Conservation (phyloP, 1,284 basidiomycete genomes). For the Ceratobasidium sp. region DNA sequence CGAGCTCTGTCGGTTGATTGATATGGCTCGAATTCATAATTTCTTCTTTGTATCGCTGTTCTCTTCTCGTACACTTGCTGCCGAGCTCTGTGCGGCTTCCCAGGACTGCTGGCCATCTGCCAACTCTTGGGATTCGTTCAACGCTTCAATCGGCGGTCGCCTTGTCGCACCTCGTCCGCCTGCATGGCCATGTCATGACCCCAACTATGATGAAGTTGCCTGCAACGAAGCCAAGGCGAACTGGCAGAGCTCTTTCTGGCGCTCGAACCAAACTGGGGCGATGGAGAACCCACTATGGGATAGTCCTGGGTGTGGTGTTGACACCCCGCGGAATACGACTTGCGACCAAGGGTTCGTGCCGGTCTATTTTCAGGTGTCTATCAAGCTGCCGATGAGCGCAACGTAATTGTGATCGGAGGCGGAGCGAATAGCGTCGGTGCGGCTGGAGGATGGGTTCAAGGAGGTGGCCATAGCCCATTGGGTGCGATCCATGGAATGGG, state of each 20-base stretch:
- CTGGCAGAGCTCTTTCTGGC: constrained; percentile 35
- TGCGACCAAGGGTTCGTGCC: no score
- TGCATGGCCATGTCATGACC: no score
- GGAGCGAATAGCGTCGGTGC: constrained; percentile 21
- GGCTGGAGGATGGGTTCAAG: constrained; percentile 36
- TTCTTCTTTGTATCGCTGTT: no score
- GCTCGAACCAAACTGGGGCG: constrained; percentile 27
- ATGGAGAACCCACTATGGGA: constrained; percentile 13
- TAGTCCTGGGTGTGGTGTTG: background rate
- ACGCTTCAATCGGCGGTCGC: constrained; percentile 7
- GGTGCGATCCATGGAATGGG: no score
- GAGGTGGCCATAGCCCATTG: constrained; percentile 30
- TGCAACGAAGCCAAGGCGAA: constrained; percentile 24
- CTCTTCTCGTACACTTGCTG: background rate
- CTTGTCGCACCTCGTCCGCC: constrained; percentile 24
- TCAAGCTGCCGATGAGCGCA: constrained; percentile 22
- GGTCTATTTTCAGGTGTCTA: constrained; percentile 11
- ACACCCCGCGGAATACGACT: no score
- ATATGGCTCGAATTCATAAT: no score
- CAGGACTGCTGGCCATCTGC: constrained; percentile 18
- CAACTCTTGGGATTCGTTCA: background rate
- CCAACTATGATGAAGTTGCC: no score
- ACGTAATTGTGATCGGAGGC: constrained; percentile 25
- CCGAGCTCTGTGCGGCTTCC: background rate
- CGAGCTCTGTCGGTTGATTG: no score